phyloP scores from a whole-genome alignment of 768 basidiomycete genomes.

The Dioszegia crocea region DNA sequence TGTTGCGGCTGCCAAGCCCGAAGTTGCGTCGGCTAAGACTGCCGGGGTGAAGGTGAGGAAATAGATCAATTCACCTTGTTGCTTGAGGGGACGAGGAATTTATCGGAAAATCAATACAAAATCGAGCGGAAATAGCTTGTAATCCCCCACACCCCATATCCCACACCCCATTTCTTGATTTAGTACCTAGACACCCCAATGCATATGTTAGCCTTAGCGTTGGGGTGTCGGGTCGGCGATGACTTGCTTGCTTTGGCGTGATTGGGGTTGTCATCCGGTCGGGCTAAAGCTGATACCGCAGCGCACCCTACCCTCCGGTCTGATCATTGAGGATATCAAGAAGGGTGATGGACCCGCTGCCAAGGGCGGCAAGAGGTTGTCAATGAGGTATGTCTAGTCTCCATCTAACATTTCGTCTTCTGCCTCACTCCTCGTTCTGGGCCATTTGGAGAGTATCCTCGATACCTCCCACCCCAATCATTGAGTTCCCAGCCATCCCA shows the following conservation, averaged over 20 bases:
- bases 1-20: constrained; percentile 18
- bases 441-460: too few species aligned
- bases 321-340: constrained; percentile 72
- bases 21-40: constrained; percentile 11
- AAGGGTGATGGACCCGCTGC: constrained; percentile 77
- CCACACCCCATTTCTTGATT: not conserved
- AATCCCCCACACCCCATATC: not conserved
- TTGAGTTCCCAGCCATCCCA: too few species aligned
- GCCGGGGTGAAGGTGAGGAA: constrained; percentile 39
- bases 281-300: constrained; percentile 5
- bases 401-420: not conserved
- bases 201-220: not conserved
- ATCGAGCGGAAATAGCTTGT: not conserved
- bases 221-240: too few species aligned
- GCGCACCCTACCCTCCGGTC: constrained; percentile 60
- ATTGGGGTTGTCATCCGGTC: too few species aligned
- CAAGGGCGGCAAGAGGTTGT: constrained; percentile 75
- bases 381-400: constrained; percentile 60
- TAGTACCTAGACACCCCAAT: not conserved
- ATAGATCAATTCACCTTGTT: constrained; percentile 8
- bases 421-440: not conserved
- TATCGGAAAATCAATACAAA: not conserved
- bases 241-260: too few species aligned
- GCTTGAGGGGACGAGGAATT: constrained; percentile 2
- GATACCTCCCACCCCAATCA: too few species aligned